Percentiles rank a stretch among this genome's conserved stretches.
Evolutionary conservation across 2,329 filamentous ascomycete genomes (phyloP).

Genomic region (Macrophomina phaseolina): DNA sequence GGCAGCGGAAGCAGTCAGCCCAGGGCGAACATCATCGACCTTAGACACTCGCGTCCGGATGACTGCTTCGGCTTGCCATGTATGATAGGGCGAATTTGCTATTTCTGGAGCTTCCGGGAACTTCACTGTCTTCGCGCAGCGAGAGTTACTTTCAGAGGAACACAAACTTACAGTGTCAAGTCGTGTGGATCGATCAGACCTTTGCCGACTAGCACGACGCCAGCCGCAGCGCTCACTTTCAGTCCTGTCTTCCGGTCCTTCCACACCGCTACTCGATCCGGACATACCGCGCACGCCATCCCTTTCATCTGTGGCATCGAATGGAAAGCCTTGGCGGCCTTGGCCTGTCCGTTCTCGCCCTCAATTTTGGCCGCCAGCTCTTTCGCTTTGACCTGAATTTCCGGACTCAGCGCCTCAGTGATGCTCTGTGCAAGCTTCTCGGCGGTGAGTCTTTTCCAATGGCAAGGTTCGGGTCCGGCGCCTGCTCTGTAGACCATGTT

Average conservation of each 20-base stretch:
- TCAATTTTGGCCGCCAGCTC: neutral
- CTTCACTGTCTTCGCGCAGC: too few species aligned
- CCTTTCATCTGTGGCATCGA: slow-evolving; percentile 2
- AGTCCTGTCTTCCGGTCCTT: neutral
- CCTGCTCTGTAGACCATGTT: slow-evolving; percentile 68
- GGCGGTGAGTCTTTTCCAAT: slow-evolving; percentile 69
- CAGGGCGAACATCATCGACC: too few species aligned
- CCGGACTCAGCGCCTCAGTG: slow-evolving; percentile 34
- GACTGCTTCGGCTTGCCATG: too few species aligned
- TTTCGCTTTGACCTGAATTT: neutral
- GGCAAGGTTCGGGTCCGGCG: slow-evolving; percentile 67
- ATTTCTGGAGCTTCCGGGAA: too few species aligned
- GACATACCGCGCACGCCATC: neutral
- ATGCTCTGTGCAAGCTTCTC: slow-evolving; percentile 73
- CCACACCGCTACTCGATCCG: slow-evolving; percentile 4
- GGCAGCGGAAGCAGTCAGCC: too few species aligned
- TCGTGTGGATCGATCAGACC: neutral
- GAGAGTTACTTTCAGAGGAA: neutral
- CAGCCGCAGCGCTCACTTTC: neutral
- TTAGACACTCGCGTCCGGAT: too few species aligned
- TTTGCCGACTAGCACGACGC: neutral
- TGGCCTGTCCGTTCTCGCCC: neutral
- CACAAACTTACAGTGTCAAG: neutral
- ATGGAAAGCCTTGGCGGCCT: neutral
- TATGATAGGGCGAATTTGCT: too few species aligned